Base-by-base conservation (phyloP, 129 eudicot genomes). In the Smallanthus sonchifolius region DNA sequence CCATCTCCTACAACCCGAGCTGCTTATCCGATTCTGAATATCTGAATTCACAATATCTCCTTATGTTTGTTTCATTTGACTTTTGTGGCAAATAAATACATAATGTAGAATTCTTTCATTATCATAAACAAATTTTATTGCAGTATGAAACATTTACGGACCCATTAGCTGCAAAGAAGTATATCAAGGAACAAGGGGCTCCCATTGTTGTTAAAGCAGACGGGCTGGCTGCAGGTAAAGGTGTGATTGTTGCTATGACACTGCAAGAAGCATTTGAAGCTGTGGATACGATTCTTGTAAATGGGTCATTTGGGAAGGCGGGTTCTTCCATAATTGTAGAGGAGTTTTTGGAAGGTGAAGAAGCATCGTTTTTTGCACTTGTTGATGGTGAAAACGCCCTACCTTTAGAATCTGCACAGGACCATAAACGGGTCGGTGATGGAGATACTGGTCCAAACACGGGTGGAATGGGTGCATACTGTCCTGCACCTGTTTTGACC, bases 391-490 rank as follows among this genome's bases (percentile, higher is more conserved):
- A 87, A 76, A 86, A 86, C 40, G 98, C 98, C 3, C 34, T 92
- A 37, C 87, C 98, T 67, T 59, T 92, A 72, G 96, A 92, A 76
- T 92, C 98, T 49, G 98, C 98, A 67, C 98, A 92, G 77, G 98
- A 92, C 80, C 98, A 92, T 80, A 92, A 92, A 86, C 87, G 98
- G 60, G 98, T 90, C 11, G 95, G 96, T 7, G 98, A 92, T 59
- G 96, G 92, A 52, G 98, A 92, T 39, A 81, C 82, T 4, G 98
- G 98, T 15, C 98, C 96, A 34, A 92, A 92, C 74, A 92, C 98
- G 5, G 98, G 98, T 78, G 98, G 98, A 69, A 92, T 92, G 96
- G 98, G 98, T 7, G 98, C 98, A 0, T 92, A 92, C 70, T 92
- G 95, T 55, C 98, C 98, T 0, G 96, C 98, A 28, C 98, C 96